Percentiles rank a stretch among this genome's conserved stretches.
Evolutionary conservation across 129 eudicot genomes (phyloP).

Genomic region (Tagetes patula): DNA sequence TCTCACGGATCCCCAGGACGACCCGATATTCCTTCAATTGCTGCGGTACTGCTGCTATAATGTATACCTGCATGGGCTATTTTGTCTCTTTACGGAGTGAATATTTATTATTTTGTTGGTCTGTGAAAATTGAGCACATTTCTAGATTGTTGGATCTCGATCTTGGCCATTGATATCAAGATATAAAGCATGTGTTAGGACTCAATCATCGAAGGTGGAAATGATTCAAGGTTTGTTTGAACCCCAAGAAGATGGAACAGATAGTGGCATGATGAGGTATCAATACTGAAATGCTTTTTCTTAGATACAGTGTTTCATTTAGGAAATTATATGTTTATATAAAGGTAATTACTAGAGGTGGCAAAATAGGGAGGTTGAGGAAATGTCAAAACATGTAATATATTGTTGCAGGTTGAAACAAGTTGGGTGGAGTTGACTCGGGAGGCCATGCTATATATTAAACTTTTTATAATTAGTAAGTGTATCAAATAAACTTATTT

Average conservation of each 20-base stretch:
- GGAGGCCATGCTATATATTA: background rate
- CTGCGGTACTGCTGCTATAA: slow-evolving; percentile 62
- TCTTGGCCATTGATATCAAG: slow-evolving; percentile 91
- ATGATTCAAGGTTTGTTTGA: slow-evolving; percentile 77
- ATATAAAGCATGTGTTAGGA: slow-evolving; percentile 89
- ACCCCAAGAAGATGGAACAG: slow-evolving; percentile 75
- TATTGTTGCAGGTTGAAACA: background rate
- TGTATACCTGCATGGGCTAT: slow-evolving; percentile 14
- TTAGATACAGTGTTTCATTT: background rate
- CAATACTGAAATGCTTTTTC: background rate
- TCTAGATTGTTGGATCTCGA: slow-evolving; percentile 90
- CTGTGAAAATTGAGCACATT: slow-evolving; percentile 8
- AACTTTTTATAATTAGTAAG: background rate
- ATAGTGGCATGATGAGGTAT: slow-evolving; percentile 95
- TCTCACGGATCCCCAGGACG: slow-evolving; percentile 91
- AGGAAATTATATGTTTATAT: slow-evolving; percentile 1
- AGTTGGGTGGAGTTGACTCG: background rate
- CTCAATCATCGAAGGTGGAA: slow-evolving; percentile 84
- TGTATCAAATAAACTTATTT: background rate
- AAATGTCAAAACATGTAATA: background rate
- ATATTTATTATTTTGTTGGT: slow-evolving; percentile 25
- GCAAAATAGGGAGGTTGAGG: background rate
- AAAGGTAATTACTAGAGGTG: slow-evolving; percentile 1
- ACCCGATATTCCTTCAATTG: slow-evolving; percentile 83
- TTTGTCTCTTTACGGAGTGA: slow-evolving; percentile 10